These are phyloP conservation scores for Trebouxia sp. DNA, from an alignment of 139 green algal genomes.

Conservation along the genomic window DNA sequence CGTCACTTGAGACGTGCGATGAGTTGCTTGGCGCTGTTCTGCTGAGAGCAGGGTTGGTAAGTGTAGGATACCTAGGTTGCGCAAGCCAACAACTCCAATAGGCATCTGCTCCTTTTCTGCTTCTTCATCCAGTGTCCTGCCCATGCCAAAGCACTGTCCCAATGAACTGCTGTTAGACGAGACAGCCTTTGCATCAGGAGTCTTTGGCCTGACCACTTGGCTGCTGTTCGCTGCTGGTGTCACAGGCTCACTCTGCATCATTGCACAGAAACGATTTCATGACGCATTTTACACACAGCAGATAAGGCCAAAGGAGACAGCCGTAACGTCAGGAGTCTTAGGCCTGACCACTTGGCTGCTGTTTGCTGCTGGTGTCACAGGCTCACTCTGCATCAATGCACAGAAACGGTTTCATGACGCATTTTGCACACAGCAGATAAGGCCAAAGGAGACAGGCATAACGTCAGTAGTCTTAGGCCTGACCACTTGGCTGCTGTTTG, in stretches of 20 bases:
- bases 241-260: background rate
- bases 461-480: constrained; percentile 30
- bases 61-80: constrained; percentile 29
- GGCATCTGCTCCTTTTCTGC: background rate
- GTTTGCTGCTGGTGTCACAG: background rate
- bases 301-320: too few species aligned
- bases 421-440: background rate
- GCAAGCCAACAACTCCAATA: constrained; percentile 35
- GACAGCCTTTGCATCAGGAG: constrained; percentile 24
- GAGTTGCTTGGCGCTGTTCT: background rate
- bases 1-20: background rate
- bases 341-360: background rate
- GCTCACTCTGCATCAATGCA: background rate
- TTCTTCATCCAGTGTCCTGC: constrained; percentile 24
- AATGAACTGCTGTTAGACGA: background rate
- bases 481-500: background rate
- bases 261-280: background rate
- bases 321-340: constrained; percentile 31
- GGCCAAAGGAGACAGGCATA: background rate
- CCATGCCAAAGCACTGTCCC: constrained; percentile 38
- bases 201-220: constrained; percentile 19
- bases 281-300: background rate
- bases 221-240: background rate
- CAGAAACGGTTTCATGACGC: background rate
- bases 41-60: background rate